Evolutionary conservation across 2,329 filamentous ascomycete species (phyloP), one percentile per base, ranked within the genome.

Genomic region (Capronia coronata): DNA sequence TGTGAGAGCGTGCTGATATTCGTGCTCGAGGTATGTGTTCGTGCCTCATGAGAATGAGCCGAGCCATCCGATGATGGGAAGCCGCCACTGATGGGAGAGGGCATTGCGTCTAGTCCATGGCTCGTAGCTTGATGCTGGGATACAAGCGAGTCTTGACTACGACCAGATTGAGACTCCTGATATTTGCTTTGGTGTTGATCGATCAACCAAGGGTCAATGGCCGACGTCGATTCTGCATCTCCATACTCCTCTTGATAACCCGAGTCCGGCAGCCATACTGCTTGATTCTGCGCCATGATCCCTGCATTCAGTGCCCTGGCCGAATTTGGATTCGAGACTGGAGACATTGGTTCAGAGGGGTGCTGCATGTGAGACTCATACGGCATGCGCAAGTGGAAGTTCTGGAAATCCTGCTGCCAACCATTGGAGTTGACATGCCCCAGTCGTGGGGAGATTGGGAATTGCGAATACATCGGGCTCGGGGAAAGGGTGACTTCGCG

Each of bases 381-480:
- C 13, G 72, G 66, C 55, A 69, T 63, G 41, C 74, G 71, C 37
- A 78, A 64, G 52, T 69, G 69, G 60, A 78, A 77, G 52, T 74
- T 73, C 50, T 78, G 72, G 38, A 79, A 68, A 51, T 75, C 73
- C 56, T 76, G 71, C 32, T 71, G 68, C 77, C 78, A 81, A 40
- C 65, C 52, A 44, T 41, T 49, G 60, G 43, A 71, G 63, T 63
- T 69, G 60, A 68, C 67, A 68, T 40, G 51, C 21, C 64, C 64
- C 65, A 67, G 69, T 56, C 62, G 70, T 52, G 59, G 61, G 51
- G 72, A 63, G 25, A 49, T 42, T 65, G 70, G 65, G 68, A 72
- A 52, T 48, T 73, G 70, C 34, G 76, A 71, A 58, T 71, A 75
- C 71, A 77, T 77, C 71, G 79, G 75, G 59, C 73, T 78, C 37